Evolutionary conservation across 768 basidiomycete genomes (phyloP).

Genomic region (Mycena rosella): DNA sequence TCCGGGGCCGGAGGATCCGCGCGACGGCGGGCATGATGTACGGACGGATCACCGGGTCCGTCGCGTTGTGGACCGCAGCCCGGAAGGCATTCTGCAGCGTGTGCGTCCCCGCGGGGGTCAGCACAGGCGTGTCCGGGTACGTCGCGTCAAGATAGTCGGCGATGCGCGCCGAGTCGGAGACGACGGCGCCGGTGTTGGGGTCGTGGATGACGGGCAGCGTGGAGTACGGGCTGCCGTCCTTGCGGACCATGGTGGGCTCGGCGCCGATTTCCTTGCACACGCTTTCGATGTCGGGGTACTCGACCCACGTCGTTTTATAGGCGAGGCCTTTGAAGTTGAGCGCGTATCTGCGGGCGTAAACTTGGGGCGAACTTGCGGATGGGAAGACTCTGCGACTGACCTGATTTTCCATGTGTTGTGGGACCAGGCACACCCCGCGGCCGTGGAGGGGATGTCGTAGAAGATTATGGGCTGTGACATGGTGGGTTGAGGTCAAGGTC

Average conservation of each 20-base stretch:
- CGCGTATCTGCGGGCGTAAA: conserved; percentile 43
- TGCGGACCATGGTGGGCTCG: conserved; percentile 40
- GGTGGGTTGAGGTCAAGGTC: no score
- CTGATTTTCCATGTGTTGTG: conserved; percentile 59
- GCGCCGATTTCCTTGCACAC: conserved; percentile 49
- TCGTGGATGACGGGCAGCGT: conserved; percentile 64
- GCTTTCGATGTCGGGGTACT: conserved; percentile 60
- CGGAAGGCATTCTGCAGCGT: conserved; percentile 43
- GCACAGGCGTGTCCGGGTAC: conserved; percentile 55
- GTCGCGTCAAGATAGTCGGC: conserved; percentile 61
- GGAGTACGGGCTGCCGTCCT: conserved; percentile 50
- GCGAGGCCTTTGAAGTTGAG: conserved; percentile 51
- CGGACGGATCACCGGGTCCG: not conserved
- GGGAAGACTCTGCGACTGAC: conserved; percentile 38
- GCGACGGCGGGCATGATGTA: conserved; percentile 35
- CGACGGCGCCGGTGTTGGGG: conserved; percentile 49
- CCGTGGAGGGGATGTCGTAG: conserved; percentile 56
- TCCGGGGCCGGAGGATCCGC: conserved; percentile 41
- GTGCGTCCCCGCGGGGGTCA: conserved; percentile 48
- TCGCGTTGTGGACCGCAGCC: conserved; percentile 6
- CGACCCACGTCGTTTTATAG: conserved; percentile 63
- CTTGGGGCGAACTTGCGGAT: conserved; percentile 39
- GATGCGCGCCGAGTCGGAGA: conserved; percentile 59
- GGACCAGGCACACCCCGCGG: conserved; percentile 50
- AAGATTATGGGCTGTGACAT: conserved; percentile 50